Evolutionary conservation across 176 grass and related monocot genomes (phyloP).

Genomic region (Leersia perrieri): DNA sequence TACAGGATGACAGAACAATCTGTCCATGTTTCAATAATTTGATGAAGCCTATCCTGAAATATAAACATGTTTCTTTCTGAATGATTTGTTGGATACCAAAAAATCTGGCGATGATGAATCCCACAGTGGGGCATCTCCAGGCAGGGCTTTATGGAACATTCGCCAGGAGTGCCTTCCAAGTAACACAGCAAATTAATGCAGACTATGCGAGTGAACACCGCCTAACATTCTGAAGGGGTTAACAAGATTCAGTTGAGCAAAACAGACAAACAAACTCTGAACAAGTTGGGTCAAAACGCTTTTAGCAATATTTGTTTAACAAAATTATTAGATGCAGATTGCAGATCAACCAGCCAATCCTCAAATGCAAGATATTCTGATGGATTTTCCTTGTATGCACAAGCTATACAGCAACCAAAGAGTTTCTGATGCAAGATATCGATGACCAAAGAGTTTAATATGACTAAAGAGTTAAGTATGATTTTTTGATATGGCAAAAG

Average conservation of each 20-base stretch:
- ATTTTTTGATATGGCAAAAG: too few relatives aligned
- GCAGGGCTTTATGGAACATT: neutral
- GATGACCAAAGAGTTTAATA: too few relatives aligned
- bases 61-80: neutral
- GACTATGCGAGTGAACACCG: neutral
- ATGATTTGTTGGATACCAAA: neutral
- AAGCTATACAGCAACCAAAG: too few relatives aligned
- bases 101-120: neutral
- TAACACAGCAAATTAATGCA: too few relatives aligned
- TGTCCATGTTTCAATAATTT: neutral
- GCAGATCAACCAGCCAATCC: too few relatives aligned
- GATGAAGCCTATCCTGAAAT: neutral
- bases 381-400: neutral
- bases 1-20: neutral
- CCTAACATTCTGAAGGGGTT: neutral
- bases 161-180: neutral
- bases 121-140: too few relatives aligned
- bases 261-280: neutral
- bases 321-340: neutral
- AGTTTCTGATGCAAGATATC: too few relatives aligned
- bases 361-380: too few relatives aligned
- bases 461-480: too few relatives aligned
- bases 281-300: too few relatives aligned
- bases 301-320: neutral
- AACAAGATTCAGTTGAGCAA: neutral